A percentile compares a stretch with the other conserved stretches of the same genome.
These are phyloP conservation scores for Eremochloa ophiuroides DNA, from an alignment of 176 grass and related monocot species.

Conservation along the genomic window DNA sequence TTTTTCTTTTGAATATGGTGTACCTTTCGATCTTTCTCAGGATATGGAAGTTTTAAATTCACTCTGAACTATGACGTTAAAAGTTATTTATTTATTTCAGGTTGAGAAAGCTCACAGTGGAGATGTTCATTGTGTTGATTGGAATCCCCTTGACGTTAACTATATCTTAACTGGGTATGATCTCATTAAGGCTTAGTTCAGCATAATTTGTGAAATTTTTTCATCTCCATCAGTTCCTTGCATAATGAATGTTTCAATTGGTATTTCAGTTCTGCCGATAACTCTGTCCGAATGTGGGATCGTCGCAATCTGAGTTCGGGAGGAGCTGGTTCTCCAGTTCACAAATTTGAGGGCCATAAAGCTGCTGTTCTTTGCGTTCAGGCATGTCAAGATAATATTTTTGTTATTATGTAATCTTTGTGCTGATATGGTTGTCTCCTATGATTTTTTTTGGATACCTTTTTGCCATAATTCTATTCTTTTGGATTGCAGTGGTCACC, in stretches of 20 bases:
- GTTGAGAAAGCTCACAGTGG: constrained; percentile 94
- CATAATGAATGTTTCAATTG: constrained; percentile 1
- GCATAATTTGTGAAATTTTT: constrained; percentile 1
- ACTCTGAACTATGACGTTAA: not conserved
- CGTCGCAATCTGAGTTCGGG: constrained; percentile 68
- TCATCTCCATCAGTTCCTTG: not conserved
- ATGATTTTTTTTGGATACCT: constrained; percentile 5
- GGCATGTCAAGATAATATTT: constrained; percentile 40
- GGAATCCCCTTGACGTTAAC: constrained; percentile 81
- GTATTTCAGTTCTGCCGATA: constrained; percentile 81
- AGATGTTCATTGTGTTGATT: constrained; percentile 96
- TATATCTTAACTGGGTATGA: constrained; percentile 94
- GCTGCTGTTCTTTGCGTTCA: constrained; percentile 93
- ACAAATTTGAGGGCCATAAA: constrained; percentile 91
- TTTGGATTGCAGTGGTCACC: constrained; percentile 81
- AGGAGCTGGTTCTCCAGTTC: constrained; percentile 51
- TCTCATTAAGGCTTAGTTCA: constrained; percentile 7
- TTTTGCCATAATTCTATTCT: constrained; percentile 1
- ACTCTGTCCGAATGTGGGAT: constrained; percentile 88
- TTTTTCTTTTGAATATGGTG: not conserved
- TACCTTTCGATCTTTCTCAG: not conserved
- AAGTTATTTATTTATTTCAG: constrained; percentile 33
- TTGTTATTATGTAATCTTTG: not conserved
- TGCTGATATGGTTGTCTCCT: not conserved
- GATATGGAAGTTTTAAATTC: not conserved